Conservation (phyloP, 176 grass and related monocot species). For the Triticum turgidum region DNA sequence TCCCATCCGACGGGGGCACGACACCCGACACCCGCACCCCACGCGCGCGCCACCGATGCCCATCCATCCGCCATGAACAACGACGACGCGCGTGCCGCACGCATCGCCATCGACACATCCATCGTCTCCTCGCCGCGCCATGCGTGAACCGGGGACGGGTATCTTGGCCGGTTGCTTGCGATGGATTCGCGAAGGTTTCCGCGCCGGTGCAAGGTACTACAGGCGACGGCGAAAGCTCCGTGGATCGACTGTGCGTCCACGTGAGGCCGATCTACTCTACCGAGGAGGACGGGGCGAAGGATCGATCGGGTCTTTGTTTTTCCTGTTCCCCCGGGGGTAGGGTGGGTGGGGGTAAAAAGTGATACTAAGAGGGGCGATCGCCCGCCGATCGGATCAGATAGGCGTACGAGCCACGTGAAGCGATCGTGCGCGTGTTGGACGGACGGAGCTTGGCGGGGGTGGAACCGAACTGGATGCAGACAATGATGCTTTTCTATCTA, state of each 20-base stretch:
- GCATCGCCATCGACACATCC: background rate
- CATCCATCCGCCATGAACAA: background rate
- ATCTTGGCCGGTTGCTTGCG: background rate
- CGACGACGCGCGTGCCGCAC: background rate
- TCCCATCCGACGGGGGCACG: background rate
- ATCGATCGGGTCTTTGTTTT: background rate
- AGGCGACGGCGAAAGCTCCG: background rate
- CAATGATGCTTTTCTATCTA: background rate
- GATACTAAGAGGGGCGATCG: background rate
- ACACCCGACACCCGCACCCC: background rate
- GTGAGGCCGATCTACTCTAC: background rate
- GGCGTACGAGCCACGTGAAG: conserved; percentile 21
- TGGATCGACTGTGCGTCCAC: background rate
- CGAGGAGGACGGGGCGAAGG: background rate
- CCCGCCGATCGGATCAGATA: background rate
- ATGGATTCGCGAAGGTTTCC: background rate
- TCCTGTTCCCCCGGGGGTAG: background rate
- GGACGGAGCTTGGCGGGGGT: background rate
- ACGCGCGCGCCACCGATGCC: background rate
- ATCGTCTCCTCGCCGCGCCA: background rate
- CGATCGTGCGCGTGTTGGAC: background rate
- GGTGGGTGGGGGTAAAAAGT: background rate
- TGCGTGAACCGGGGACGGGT: background rate
- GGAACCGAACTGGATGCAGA: background rate
- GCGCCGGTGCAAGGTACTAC: background rate